Percentiles rank a stretch among this genome's conserved stretches.
Evolutionary conservation across 2,329 filamentous ascomycete genomes (phyloP).

Genomic region (Aspergillus costaricaensis): DNA sequence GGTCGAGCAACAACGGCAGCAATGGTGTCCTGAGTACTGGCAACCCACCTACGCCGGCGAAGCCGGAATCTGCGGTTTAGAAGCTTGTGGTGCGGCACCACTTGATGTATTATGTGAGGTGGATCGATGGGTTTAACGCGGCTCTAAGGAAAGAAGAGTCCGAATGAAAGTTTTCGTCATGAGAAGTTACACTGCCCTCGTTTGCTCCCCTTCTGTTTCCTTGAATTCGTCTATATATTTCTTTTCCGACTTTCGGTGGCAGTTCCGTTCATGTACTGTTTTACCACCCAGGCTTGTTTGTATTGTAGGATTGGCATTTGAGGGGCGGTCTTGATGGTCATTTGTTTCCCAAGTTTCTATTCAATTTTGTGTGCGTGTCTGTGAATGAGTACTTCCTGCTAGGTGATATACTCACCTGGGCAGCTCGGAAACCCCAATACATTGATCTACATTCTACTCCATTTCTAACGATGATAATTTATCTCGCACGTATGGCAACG

Average conservation of each 20-base stretch:
- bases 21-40: constrained; percentile 31
- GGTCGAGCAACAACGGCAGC: constrained; percentile 28
- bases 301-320: constrained; percentile 25
- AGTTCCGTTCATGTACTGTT: constrained; percentile 16
- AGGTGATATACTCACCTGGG: not conserved
- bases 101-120: not conserved
- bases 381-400: not conserved
- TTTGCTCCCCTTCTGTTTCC: constrained; percentile 11
- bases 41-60: constrained; percentile 32
- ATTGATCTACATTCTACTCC: not conserved
- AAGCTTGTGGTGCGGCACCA: constrained; percentile 1
- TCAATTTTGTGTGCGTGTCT: constrained; percentile 12
- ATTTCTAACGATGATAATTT: not conserved
- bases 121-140: not conserved
- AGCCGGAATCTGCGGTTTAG: constrained; percentile 35
- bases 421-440: not conserved
- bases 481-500: too few species aligned
- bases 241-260: constrained; percentile 13
- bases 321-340: constrained; percentile 13
- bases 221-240: constrained; percentile 13
- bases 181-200: constrained; percentile 18
- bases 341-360: not conserved
- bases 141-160: not conserved
- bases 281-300: constrained; percentile 23
- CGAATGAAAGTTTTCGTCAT: constrained; percentile 15